Percentiles rank a stretch among this genome's conserved stretches.
Evolutionary conservation across 495 filamentous ascomycete species (phyloP).

Genomic region (Thermothielavioides terrestris): DNA sequence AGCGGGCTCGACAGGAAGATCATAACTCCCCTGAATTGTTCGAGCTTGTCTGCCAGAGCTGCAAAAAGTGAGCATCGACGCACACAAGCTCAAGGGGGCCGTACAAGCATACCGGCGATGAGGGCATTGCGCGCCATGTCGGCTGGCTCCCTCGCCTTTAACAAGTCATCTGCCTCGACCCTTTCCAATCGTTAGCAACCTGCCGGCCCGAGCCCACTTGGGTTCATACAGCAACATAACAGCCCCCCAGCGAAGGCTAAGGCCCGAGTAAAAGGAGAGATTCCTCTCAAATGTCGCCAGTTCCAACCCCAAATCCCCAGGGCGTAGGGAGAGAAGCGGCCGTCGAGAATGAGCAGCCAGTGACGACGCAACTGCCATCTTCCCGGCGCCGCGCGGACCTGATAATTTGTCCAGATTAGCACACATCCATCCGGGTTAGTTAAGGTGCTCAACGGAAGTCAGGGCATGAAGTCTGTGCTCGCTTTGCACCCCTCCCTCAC

Average conservation of each 20-base stretch:
- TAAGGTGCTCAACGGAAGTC: too few relatives aligned
- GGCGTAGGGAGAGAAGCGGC: neutral
- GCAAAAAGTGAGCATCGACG: neutral
- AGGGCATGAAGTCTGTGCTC: too few relatives aligned
- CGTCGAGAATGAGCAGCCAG: neutral
- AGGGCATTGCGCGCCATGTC: neutral
- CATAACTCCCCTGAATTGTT: neutral
- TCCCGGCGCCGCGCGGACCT: neutral
- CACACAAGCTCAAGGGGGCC: neutral
- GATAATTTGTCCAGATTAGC: neutral
- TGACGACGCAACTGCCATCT: neutral
- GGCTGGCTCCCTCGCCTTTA: neutral
- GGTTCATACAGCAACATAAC: neutral
- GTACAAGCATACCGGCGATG: neutral
- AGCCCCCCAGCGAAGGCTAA: neutral
- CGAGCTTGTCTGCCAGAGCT: neutral
- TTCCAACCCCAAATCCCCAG: neutral
- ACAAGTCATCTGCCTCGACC: neutral
- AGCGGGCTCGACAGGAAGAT: neutral
- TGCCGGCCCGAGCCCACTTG: neutral
- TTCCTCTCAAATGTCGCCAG: neutral
- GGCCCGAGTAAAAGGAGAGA: neutral
- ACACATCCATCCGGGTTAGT: too few relatives aligned
- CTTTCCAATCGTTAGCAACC: neutral
- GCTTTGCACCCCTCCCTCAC: too few relatives aligned